Evolutionary conservation across 331 rosid species (phyloP).

Genomic region (Arachis monticola): DNA sequence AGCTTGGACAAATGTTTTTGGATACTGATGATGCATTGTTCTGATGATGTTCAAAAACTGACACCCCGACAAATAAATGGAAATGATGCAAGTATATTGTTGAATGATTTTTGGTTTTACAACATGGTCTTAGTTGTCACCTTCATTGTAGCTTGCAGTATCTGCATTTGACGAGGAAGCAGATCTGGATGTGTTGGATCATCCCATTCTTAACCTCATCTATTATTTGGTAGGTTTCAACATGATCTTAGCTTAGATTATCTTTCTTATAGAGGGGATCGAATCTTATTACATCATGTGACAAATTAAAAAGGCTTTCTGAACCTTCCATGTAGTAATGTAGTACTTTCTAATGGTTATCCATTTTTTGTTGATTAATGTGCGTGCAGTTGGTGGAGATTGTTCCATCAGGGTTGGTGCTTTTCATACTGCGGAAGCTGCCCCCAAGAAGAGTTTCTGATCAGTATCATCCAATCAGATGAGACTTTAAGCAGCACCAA

Average conservation of each 20-base stretch:
- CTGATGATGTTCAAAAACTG: too few species aligned
- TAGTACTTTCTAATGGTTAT: not conserved
- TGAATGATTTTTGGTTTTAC: slow-evolving; percentile 10
- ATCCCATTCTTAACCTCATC: slow-evolving; percentile 63
- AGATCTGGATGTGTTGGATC: slow-evolving; percentile 65
- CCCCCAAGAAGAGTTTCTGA: slow-evolving; percentile 65
- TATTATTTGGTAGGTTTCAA: slow-evolving; percentile 68
- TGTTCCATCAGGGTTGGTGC: slow-evolving; percentile 65
- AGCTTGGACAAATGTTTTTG: too few species aligned
- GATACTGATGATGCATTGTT: too few species aligned
- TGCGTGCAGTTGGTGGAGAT: slow-evolving; percentile 63
- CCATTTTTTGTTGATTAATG: not conserved
- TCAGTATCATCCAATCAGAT: slow-evolving; percentile 66
- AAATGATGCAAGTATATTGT: not conserved
- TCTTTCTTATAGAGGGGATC: slow-evolving; percentile 17
- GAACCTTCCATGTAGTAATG: not conserved
- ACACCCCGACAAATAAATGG: too few species aligned
- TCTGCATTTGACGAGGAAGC: slow-evolving; percentile 61
- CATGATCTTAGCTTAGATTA: too few species aligned
- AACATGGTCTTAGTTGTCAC: slow-evolving; percentile 33
- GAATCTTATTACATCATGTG: slow-evolving; percentile 5
- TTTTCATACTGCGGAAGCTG: slow-evolving; percentile 65
- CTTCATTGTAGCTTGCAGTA: slow-evolving; percentile 58
- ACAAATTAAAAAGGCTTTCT: slow-evolving; percentile 9
- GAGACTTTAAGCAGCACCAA: slow-evolving; percentile 34